Evolutionary conservation across 2,329 filamentous ascomycete genomes (phyloP).

Genomic region (Epichloe glyceriae): DNA sequence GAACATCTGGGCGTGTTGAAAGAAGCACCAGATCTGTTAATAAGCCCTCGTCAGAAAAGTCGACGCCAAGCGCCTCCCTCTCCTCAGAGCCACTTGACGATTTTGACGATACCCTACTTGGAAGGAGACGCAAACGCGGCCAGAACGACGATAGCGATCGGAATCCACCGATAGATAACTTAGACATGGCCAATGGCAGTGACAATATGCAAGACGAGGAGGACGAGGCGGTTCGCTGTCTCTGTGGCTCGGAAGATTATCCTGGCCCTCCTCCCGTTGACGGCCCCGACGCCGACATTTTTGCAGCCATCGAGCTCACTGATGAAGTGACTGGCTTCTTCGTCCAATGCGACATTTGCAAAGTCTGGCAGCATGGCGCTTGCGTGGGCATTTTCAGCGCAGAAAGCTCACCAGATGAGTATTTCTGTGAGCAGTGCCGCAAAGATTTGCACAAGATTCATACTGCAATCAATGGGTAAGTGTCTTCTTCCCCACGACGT

Average conservation of each 20-base stretch:
- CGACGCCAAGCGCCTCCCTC: slow-evolving; percentile 58
- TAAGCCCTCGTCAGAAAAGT: slow-evolving; percentile 65
- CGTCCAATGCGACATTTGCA: slow-evolving; percentile 94
- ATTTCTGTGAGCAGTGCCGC: slow-evolving; percentile 92
- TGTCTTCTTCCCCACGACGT: slow-evolving; percentile 8
- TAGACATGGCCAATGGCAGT: slow-evolving; percentile 47
- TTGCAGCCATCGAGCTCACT: slow-evolving; percentile 49
- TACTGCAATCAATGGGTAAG: slow-evolving; percentile 74
- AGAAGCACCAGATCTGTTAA: slow-evolving; percentile 58
- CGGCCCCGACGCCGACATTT: slow-evolving; percentile 42
- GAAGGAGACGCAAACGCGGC: slow-evolving; percentile 67
- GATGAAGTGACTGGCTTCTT: slow-evolving; percentile 92
- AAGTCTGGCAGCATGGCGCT: slow-evolving; percentile 97
- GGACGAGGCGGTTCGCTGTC: slow-evolving; percentile 88
- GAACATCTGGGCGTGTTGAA: slow-evolving; percentile 63
- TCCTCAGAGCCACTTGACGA: slow-evolving; percentile 59
- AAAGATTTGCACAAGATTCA: slow-evolving; percentile 83
- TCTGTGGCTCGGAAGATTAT: slow-evolving; percentile 91
- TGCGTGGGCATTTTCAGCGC: slow-evolving; percentile 97
- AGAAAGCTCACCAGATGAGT: slow-evolving; percentile 84
- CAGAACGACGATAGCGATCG: slow-evolving; percentile 48
- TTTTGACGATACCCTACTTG: slow-evolving; percentile 56
- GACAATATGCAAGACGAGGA: slow-evolving; percentile 63
- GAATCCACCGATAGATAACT: slow-evolving; percentile 25
- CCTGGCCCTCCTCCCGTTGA: slow-evolving; percentile 64